Evolutionary conservation across 176 grass and related monocot genomes (phyloP).

Genomic region (Bolboschoenus planiculmis): DNA sequence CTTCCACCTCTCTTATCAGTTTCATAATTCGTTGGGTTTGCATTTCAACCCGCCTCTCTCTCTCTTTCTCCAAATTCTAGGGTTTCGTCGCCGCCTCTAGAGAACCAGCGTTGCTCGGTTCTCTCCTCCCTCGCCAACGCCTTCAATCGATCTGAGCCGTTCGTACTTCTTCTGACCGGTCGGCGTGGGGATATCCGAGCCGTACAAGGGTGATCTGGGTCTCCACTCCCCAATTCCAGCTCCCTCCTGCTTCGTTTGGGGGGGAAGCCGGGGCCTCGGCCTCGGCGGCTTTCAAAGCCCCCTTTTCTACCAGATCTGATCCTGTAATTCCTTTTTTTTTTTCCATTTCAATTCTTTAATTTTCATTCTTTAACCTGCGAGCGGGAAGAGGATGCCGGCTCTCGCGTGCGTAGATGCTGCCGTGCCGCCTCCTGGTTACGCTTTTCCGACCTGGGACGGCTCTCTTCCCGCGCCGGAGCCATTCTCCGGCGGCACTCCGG

Average conservation of each 20-base stretch:
- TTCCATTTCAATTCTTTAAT: conserved; percentile 1
- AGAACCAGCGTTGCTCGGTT: neutral
- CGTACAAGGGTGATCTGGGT: conserved; percentile 44
- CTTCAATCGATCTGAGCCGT: neutral
- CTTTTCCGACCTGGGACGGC: conserved; percentile 30
- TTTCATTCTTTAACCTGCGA: neutral
- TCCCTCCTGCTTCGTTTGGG: conserved; percentile 71
- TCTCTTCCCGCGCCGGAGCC: conserved; percentile 57
- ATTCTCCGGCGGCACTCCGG: conserved; percentile 43
- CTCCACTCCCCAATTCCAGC: conserved; percentile 33
- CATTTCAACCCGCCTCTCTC: neutral
- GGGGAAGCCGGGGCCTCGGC: conserved; percentile 99
- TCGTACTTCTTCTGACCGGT: conserved; percentile 42
- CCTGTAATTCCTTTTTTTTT: neutral
- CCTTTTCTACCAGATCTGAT: conserved; percentile 53
- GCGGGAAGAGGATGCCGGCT: conserved; percentile 79
- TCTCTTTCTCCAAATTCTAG: neutral
- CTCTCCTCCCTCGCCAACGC: neutral
- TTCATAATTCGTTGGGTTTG: neutral
- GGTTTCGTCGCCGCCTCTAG: conserved; percentile 9
- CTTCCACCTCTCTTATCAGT: conserved; percentile 5
- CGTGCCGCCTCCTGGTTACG: conserved; percentile 35
- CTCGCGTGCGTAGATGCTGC: conserved; percentile 67
- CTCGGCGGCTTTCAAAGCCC: conserved; percentile 99
- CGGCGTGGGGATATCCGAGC: conserved; percentile 70